Percentiles rank a stretch among this genome's conserved stretches.
These are phyloP conservation scores for Trametes sanguinea DNA, from an alignment of 768 basidiomycete genomes.

Conservation along the genomic window DNA sequence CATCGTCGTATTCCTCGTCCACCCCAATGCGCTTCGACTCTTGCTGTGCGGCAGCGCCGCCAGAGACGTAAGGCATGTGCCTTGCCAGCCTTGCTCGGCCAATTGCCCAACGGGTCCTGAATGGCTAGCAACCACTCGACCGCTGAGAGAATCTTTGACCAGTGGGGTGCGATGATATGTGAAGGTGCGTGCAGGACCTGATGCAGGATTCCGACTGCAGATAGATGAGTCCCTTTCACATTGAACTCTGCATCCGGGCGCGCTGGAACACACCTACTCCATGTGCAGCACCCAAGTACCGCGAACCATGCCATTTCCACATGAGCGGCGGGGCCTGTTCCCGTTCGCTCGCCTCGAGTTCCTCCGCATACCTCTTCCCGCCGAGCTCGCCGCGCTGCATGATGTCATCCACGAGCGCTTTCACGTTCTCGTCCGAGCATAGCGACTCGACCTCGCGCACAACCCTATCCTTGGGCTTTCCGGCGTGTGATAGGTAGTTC, in stretches of 20 bases:
- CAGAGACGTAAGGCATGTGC: constrained; percentile 14
- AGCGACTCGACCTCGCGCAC: constrained; percentile 27
- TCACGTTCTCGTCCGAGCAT: constrained; percentile 38
- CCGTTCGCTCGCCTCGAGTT: constrained; percentile 27
- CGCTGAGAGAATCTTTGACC: constrained; percentile 44
- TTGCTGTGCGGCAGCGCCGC: constrained; percentile 9
- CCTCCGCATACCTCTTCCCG: constrained; percentile 36
- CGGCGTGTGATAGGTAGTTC: constrained; percentile 8
- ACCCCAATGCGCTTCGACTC: constrained; percentile 10
- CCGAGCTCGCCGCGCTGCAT: constrained; percentile 46
- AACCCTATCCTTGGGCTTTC: constrained; percentile 19
- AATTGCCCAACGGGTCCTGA: constrained; percentile 53
- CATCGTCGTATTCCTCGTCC: constrained; percentile 30
- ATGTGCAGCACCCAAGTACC: constrained; percentile 60
- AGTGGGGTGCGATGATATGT: constrained; percentile 39
- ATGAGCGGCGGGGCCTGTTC: constrained; percentile 45
- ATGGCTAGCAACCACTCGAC: constrained; percentile 48
- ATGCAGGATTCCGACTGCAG: constrained; percentile 55
- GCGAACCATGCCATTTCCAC: constrained; percentile 62
- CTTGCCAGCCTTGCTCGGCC: constrained; percentile 45
- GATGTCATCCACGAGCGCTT: constrained; percentile 46
- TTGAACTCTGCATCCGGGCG: too few relatives aligned
- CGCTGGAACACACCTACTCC: constrained; percentile 49
- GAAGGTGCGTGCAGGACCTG: constrained; percentile 48
- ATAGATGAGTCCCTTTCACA: not conserved